Conservation (phyloP, 148 eudicot species). For the Nepenthes mirabilis region DNA sequence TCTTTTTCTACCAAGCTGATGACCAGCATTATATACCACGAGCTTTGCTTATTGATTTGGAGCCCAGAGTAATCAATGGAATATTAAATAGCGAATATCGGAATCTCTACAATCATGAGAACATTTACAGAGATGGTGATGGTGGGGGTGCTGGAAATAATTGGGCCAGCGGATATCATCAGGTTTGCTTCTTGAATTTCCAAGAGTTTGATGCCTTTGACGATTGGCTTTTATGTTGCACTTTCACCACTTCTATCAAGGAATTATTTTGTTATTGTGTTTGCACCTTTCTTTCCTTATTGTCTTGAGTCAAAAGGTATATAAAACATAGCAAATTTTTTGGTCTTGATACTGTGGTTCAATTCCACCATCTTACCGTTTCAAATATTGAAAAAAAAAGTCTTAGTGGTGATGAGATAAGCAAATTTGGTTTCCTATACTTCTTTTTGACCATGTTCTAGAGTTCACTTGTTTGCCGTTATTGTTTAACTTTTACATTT, state of each 20-base stretch:
- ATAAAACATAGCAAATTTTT: not conserved
- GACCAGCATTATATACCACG: slow-evolving; percentile 94
- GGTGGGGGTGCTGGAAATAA: slow-evolving; percentile 99
- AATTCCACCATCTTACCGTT: too few species aligned
- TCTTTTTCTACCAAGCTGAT: slow-evolving; percentile 98
- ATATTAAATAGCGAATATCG: slow-evolving; percentile 92
- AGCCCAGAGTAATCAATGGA: slow-evolving; percentile 94
- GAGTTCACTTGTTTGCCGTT: too few species aligned
- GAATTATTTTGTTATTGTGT: too few species aligned
- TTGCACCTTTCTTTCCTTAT: too few species aligned
- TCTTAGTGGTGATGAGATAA: too few species aligned
- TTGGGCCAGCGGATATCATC: slow-evolving; percentile 96
- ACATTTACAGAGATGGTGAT: slow-evolving; percentile 66
- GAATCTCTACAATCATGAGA: slow-evolving; percentile 92
- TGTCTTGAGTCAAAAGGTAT: not conserved
- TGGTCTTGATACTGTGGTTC: not conserved
- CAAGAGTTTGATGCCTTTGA: not conserved
- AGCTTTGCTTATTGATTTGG: slow-evolving; percentile 91
- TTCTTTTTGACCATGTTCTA: too few species aligned
- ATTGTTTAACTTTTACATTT: too few species aligned
- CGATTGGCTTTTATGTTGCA: too few species aligned
- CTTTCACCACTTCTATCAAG: too few species aligned
- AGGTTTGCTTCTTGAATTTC: slow-evolving; percentile 29
- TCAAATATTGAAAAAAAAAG: too few species aligned
- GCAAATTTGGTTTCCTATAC: too few species aligned